These are phyloP conservation scores for Powellomyces hirtus DNA, from an alignment of 192 early-diverging fungal species.

Conservation along the genomic window DNA sequence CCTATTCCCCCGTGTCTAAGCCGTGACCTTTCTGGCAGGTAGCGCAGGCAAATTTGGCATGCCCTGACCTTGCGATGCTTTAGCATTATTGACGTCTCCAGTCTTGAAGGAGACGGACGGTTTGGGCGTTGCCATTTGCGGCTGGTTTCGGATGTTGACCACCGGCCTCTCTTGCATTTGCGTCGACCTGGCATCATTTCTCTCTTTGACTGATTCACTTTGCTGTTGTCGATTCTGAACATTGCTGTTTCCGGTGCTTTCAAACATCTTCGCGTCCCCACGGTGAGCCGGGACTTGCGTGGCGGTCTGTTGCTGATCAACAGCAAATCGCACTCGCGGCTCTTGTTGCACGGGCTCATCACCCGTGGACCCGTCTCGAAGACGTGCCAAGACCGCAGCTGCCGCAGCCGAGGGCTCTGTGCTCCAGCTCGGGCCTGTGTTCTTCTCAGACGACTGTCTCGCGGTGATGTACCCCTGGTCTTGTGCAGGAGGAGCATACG, in stretches of 20 bases:
- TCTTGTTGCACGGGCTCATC: not conserved
- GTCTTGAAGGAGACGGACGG: no score
- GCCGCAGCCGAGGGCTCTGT: not conserved
- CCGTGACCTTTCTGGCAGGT: not conserved
- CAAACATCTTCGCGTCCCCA: not conserved
- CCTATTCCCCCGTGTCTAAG: not conserved
- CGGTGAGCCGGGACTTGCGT: not conserved
- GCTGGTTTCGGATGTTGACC: no score
- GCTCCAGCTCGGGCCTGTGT: not conserved
- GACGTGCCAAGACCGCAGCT: not conserved
- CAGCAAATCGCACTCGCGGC: not conserved
- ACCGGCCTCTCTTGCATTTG: no score
- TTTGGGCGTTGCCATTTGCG: no score
- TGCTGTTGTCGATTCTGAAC: no score
- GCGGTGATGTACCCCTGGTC: no score
- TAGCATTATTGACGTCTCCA: no score
- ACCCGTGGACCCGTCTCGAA: not conserved
- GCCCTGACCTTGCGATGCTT: no score
- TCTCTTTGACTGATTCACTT: no score
- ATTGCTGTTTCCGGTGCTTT: not conserved
- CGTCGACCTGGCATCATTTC: no score
- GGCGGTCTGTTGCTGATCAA: conserved; percentile 1
- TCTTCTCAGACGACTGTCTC: no score
- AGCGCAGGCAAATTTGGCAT: conserved; percentile 6
- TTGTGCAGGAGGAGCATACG: no score